These are phyloP conservation scores for Sphaerulina musiva DNA, from an alignment of 2,329 filamentous ascomycete species.

Conservation along the genomic window DNA sequence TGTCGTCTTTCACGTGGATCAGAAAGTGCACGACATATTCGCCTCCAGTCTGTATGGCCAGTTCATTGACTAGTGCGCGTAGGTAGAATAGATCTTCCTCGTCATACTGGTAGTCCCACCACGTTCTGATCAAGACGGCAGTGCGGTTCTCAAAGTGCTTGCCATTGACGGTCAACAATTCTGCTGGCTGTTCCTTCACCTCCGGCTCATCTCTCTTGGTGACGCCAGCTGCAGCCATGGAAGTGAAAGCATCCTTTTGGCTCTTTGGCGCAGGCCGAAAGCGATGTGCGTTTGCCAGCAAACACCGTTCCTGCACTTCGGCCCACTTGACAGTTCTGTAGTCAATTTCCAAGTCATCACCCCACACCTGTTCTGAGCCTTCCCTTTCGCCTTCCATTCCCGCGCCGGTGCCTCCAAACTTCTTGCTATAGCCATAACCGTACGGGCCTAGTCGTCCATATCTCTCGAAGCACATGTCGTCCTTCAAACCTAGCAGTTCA, in stretches of 20 bases:
- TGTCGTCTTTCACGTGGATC: constrained; percentile 74
- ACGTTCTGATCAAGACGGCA: constrained; percentile 74
- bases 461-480: constrained; percentile 88
- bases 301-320: constrained; percentile 67
- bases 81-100: constrained; percentile 77
- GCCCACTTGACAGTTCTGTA: constrained; percentile 74
- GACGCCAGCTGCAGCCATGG: constrained; percentile 33
- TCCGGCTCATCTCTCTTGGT: constrained; percentile 21
- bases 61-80: constrained; percentile 71
- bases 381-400: constrained; percentile 78
- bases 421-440: constrained; percentile 75
- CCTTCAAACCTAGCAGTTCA: constrained; percentile 66
- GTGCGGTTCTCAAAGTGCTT: constrained; percentile 50
- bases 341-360: constrained; percentile 63
- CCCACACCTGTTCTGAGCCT: constrained; percentile 74
- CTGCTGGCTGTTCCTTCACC: constrained; percentile 13
- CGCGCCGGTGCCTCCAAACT: constrained; percentile 74
- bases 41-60: constrained; percentile 68
- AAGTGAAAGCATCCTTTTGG: constrained; percentile 37
- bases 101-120: constrained; percentile 72
- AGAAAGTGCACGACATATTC: constrained; percentile 80
- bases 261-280: constrained; percentile 47
- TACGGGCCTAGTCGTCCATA: constrained; percentile 86
- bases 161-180: constrained; percentile 11
- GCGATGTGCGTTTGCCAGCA: constrained; percentile 61